Conservation (phyloP, 306 rosid species). For the Potentilla sterilis region DNA sequence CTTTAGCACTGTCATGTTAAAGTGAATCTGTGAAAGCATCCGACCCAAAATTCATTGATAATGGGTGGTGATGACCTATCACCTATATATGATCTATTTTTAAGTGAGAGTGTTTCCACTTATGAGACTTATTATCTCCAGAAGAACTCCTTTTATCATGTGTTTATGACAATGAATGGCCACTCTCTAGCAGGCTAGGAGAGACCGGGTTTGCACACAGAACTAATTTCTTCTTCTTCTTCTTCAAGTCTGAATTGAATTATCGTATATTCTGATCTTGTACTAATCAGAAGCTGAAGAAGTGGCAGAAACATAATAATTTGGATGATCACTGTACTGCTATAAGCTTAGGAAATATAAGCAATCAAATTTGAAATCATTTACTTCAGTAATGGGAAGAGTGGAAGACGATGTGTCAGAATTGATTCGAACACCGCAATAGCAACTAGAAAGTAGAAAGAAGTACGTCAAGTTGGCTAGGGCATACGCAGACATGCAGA, state of each 20-base stretch:
- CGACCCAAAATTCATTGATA: neutral
- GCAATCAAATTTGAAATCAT: neutral
- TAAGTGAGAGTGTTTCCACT: neutral
- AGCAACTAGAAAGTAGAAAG: neutral
- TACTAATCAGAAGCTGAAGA: neutral
- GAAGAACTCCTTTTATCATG: neutral
- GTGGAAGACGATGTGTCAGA: neutral
- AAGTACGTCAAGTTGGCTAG: neutral
- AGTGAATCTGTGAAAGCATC: neutral
- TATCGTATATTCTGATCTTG: neutral
- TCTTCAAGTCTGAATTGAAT: neutral
- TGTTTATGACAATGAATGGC: neutral
- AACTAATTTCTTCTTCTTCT: neutral
- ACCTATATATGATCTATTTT: neutral
- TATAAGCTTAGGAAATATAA: neutral
- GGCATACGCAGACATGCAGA: neutral
- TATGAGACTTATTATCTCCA: neutral
- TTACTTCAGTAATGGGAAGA: neutral
- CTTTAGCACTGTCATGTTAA: neutral
- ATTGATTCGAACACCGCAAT: neutral
- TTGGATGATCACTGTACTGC: neutral
- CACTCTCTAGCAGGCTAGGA: neutral
- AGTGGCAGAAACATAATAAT: neutral
- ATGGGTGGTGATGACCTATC: constrained; percentile 5
- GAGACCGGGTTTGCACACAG: neutral